Evolutionary conservation across 495 filamentous ascomycete species (phyloP).

Genomic region (Umbilicaria muhlenbergii): DNA sequence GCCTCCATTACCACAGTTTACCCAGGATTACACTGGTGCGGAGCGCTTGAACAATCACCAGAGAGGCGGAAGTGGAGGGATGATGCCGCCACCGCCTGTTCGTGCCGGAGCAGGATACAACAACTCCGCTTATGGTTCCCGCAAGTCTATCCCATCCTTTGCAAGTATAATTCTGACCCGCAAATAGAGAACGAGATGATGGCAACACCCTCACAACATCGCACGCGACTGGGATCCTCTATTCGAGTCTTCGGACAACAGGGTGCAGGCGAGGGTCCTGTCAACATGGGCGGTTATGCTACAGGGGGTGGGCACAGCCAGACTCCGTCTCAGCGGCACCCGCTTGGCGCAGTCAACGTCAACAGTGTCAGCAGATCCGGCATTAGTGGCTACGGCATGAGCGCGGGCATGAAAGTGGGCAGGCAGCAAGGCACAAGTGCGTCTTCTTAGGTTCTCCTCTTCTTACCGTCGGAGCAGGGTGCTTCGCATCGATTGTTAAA

Average conservation of each 20-base stretch:
- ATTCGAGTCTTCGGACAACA: constrained; percentile 3
- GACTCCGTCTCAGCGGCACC: constrained; percentile 17
- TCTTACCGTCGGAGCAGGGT: too few species aligned
- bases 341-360: constrained; percentile 13
- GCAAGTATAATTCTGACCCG: background rate
- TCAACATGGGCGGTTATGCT: constrained; percentile 1
- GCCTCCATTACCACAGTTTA: constrained; percentile 11
- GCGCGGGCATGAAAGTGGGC: constrained; percentile 28
- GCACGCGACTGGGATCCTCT: constrained; percentile 9
- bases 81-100: constrained; percentile 10
- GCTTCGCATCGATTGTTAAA: too few species aligned
- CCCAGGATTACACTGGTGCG: constrained; percentile 21
- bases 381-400: constrained; percentile 28
- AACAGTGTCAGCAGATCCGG: constrained; percentile 13
- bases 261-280: background rate
- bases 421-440: constrained; percentile 6
- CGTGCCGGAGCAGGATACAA: constrained; percentile 2
- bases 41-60: constrained; percentile 30
- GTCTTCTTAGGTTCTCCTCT: too few species aligned
- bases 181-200: background rate
- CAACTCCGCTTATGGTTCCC: background rate
- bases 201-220: constrained; percentile 13
- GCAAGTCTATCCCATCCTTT: background rate
- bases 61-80: constrained; percentile 32
- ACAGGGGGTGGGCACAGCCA: constrained; percentile 7